A percentile compares a stretch with the other conserved stretches of the same genome.
phyloP scores from a whole-genome alignment of 805 yeast genomes.

The Metschnikowia kunwiensis region DNA sequence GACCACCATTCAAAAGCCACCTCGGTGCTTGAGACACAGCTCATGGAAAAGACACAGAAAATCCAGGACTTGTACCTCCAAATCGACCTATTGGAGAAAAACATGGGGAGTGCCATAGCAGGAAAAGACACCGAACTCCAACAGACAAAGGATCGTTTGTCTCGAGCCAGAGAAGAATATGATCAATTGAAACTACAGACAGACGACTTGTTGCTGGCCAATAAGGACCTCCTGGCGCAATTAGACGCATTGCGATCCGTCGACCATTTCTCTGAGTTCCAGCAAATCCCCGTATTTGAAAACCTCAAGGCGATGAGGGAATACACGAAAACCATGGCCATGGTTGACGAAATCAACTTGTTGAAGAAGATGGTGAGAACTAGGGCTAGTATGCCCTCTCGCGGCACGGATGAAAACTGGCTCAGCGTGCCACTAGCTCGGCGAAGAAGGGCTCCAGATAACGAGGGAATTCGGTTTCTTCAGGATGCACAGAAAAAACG shows the following conservation, averaged over 20 bases:
- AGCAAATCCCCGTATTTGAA: constrained; percentile 24
- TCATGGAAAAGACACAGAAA: constrained; percentile 13
- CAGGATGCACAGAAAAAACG: constrained; percentile 7
- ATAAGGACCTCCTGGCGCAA: constrained; percentile 22
- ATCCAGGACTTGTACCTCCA: constrained; percentile 46
- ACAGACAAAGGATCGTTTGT: constrained; percentile 15
- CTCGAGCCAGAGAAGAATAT: constrained; percentile 7
- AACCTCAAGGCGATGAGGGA: constrained; percentile 33
- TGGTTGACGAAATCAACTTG: constrained; percentile 44
- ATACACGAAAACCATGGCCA: constrained; percentile 29
- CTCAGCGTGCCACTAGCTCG: constrained; percentile 3
- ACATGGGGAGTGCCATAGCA: constrained; percentile 32
- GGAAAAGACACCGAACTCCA: constrained; percentile 27
- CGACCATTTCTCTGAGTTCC: constrained; percentile 12
- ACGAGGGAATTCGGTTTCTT: constrained; percentile 2
- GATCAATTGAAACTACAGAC: constrained; percentile 21
- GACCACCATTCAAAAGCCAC: neutral
- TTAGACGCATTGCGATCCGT: constrained; percentile 27
- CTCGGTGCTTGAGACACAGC: constrained; percentile 4
- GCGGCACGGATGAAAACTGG: constrained; percentile 2
- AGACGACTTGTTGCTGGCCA: constrained; percentile 19
- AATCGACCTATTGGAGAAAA: constrained; percentile 43
- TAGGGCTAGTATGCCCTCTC: neutral
- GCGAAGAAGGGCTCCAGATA: neutral
- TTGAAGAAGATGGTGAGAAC: constrained; percentile 33